phyloP scores from a whole-genome alignment of 2,329 filamentous ascomycete genomes.

The Epichloe glyceriae region DNA sequence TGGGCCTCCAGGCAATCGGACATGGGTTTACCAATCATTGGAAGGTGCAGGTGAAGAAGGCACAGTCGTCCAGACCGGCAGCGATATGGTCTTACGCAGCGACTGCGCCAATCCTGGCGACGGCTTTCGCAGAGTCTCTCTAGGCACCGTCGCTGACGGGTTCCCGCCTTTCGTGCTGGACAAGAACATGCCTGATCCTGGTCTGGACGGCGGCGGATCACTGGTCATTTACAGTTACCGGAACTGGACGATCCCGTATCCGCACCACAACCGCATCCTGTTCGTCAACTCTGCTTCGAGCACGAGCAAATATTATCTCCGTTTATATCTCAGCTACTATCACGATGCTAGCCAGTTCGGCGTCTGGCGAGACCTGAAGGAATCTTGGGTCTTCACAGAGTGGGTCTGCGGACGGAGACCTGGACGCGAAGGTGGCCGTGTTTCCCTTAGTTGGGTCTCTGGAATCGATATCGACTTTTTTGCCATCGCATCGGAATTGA shows the following conservation, averaged over 20 bases:
- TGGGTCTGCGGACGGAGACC: accelerated
- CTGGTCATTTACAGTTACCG: slow-evolving; percentile 6
- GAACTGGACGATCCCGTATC: neutral
- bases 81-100: slow-evolving; percentile 10
- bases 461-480: accelerated
- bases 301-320: accelerated
- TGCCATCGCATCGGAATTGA: too few species aligned
- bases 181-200: slow-evolving; percentile 9
- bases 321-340: too few species aligned
- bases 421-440: too few species aligned
- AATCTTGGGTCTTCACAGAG: too few species aligned
- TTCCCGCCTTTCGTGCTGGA: slow-evolving; percentile 8
- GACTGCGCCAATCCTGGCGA: slow-evolving; percentile 6
- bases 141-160: slow-evolving; percentile 5
- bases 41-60: slow-evolving; percentile 9
- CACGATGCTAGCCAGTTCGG: accelerated
- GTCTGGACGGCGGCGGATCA: slow-evolving; percentile 2
- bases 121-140: slow-evolving; percentile 8
- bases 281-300: neutral
- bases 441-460: too few species aligned
- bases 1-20: slow-evolving; percentile 10
- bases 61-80: slow-evolving; percentile 10
- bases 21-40: slow-evolving; percentile 9
- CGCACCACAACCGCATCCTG: neutral
- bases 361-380: too few species aligned